These are phyloP conservation scores for Eucalyptus camaldulensis DNA, from an alignment of 345 rosid species.

Conservation along the genomic window DNA sequence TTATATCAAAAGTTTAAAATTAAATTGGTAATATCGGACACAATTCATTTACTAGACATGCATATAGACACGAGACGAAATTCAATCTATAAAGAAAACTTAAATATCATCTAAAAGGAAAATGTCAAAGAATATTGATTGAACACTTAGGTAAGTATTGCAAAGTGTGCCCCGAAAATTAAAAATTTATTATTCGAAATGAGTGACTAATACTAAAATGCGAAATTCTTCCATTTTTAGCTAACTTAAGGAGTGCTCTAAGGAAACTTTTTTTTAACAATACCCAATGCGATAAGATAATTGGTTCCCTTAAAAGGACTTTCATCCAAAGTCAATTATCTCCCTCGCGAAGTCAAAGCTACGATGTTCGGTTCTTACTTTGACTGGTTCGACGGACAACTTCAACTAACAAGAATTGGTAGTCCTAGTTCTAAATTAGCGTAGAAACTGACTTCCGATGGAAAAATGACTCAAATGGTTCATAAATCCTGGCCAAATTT, in stretches of 20 bases:
- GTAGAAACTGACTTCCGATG: accelerated
- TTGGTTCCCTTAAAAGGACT: background rate
- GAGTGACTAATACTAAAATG: background rate
- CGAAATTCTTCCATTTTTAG: background rate
- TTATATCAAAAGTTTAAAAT: background rate
- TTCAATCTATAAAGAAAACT: background rate
- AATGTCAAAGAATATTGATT: background rate
- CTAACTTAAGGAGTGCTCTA: background rate
- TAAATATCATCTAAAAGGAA: background rate
- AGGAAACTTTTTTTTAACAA: background rate
- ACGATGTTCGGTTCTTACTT: background rate
- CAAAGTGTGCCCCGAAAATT: background rate
- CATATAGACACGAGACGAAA: accelerated
- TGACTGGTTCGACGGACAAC: background rate
- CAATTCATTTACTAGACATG: background rate
- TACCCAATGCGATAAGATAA: background rate
- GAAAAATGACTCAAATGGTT: background rate
- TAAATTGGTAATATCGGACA: background rate
- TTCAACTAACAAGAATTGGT: background rate
- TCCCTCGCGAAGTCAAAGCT: background rate
- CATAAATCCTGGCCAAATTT: background rate
- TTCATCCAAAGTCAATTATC: background rate
- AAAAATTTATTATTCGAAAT: background rate
- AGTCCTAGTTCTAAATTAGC: background rate
- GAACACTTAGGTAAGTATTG: background rate